Evolutionary conservation across 164 flowering plant genomes (phyloP), one percentile per base, ranked within the genome.

Genomic region (Chloranthus sessilifolius): DNA sequence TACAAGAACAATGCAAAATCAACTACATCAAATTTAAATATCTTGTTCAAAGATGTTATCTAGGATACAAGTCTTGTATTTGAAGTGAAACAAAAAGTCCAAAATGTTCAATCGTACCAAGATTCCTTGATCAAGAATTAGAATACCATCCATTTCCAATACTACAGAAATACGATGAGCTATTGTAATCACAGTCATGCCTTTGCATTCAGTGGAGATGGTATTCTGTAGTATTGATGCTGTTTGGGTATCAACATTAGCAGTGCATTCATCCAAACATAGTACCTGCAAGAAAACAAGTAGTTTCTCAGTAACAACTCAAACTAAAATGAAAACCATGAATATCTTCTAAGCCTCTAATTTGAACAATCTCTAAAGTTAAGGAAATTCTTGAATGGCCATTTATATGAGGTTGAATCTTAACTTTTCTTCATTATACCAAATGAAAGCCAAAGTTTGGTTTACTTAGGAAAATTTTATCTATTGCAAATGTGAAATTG

Each of bases 161-260:
- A 92, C 87, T 0, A 85, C 79, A 48, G 99, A 88, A 75, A 92
- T 92, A 22, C 96, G 95, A 57, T 92, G 99, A 53, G 99, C 96
- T 59, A 92, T 86, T 47, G 95, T 86, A 54, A 92, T 66, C 35
- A 92, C 88, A 21, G 96, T 92, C 70, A 66, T 73, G 55, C 82
- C 85, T 62, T 58, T 68, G 73, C 95, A 83, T 70, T 81, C 84
- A 50, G 61, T 71, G 23, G 79, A 69, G 59, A 92, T 82, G 27
- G 85, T 67, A 25, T 65, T 75, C 59, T 88, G 94, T 39, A 92
- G 66, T 28, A 71, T 49, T 10, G 77, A 62, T 43, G 95, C 78
- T 42, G 99, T 88, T 51, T 56, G 83, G 43, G 73, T 65, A 63
- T 88, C 96, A 19, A 92, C 63, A 57, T 71, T 86, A 44, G 99